Evolutionary conservation across 495 filamentous ascomycete species (phyloP).

Genomic region (Xylaria nigripes): DNA sequence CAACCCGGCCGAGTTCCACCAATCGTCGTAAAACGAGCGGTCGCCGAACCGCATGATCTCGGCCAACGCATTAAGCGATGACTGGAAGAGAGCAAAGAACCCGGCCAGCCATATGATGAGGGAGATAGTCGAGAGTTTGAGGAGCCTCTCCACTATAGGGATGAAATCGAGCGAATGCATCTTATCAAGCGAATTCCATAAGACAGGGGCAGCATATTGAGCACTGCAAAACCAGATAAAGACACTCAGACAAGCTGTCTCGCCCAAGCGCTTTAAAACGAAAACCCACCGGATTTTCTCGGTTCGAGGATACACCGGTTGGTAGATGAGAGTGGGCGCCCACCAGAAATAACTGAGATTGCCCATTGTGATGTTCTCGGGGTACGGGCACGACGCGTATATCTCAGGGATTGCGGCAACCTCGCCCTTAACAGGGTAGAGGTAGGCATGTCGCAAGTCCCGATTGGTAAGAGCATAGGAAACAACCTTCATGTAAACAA

Average conservation of each 20-base stretch:
- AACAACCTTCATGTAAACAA: constrained; percentile 90
- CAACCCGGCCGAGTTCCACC: constrained; percentile 89
- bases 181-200: constrained; percentile 80
- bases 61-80: constrained; percentile 77
- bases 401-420: constrained; percentile 61
- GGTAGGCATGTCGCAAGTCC: constrained; percentile 80
- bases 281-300: constrained; percentile 73
- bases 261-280: constrained; percentile 69
- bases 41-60: constrained; percentile 88
- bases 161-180: constrained; percentile 73
- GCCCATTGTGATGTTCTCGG: constrained; percentile 72
- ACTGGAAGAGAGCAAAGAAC: constrained; percentile 94
- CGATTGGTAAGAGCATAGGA: constrained; percentile 96
- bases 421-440: constrained; percentile 56
- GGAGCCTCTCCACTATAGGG: constrained; percentile 75
- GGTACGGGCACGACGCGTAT: constrained; percentile 80
- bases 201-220: constrained; percentile 84
- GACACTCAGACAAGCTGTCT: constrained; percentile 64
- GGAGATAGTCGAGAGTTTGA: constrained; percentile 91
- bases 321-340: constrained; percentile 92
- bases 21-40: constrained; percentile 89
- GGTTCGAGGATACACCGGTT: constrained; percentile 87
- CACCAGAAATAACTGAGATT: constrained; percentile 96
- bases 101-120: constrained; percentile 93
- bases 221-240: constrained; percentile 91